Conservation (phyloP, 352 stramenopile genomes). For the Phytophthora tentaculata region DNA sequence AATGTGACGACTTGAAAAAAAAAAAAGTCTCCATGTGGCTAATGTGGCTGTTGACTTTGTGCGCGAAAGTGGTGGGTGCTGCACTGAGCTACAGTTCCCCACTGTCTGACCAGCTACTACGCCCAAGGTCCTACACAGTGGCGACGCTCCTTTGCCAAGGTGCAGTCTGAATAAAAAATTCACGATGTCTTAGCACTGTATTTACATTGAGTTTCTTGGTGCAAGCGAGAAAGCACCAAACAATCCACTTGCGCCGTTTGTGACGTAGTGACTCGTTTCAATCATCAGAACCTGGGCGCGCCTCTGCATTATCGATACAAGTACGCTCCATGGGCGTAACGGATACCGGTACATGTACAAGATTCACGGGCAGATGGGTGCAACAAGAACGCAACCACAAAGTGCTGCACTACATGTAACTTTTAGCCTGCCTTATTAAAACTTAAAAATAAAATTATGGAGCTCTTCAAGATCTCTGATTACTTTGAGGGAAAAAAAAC, state of each 20-base stretch:
- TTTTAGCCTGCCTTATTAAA: too few relatives aligned
- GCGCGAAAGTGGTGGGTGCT: conserved; percentile 12
- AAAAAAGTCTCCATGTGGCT: conserved; percentile 12
- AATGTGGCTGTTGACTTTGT: conserved; percentile 25
- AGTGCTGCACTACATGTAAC: not conserved
- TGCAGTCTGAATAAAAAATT: not conserved
- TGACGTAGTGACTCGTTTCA: not conserved
- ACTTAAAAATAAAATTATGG: not conserved
- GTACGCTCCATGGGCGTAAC: not conserved
- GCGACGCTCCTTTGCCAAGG: conserved; percentile 24
- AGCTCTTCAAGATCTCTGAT: conserved; percentile 1
- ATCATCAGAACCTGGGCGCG: conserved; percentile 10
- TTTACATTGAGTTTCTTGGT: not conserved
- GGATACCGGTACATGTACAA: conserved; percentile 7
- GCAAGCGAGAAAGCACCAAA: too few relatives aligned
- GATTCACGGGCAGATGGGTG: conserved; percentile 6
- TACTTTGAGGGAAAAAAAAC: conserved; percentile 10
- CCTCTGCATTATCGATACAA: conserved; percentile 25
- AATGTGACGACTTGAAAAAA: conserved; percentile 20
- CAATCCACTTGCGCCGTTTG: too few relatives aligned
- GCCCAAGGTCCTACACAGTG: not conserved
- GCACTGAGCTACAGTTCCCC: conserved; percentile 15
- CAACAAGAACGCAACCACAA: not conserved
- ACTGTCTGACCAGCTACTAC: conserved; percentile 31
- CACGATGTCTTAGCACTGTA: not conserved